Conservation (phyloP, 257 asterid genomes). For the Fraxinus quadrangulata region DNA sequence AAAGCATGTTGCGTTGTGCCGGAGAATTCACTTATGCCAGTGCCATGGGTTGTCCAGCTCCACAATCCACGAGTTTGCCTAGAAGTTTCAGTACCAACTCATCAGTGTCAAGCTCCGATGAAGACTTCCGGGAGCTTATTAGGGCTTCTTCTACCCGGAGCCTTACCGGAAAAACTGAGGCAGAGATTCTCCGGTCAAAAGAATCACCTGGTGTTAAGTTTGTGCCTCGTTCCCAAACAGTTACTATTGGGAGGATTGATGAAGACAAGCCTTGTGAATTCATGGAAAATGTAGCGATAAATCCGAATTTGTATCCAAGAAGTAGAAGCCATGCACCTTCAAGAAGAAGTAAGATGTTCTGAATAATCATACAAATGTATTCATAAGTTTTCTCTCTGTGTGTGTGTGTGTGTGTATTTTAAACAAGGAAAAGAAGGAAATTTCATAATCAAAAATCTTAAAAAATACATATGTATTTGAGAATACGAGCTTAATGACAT, state of each 20-base stretch:
- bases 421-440: not conserved
- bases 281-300: constrained; percentile 33
- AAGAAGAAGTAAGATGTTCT: constrained; percentile 21
- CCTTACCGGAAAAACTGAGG: not conserved
- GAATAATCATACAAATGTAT: not conserved
- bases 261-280: constrained; percentile 58
- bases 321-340: constrained; percentile 46
- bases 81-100: constrained; percentile 43
- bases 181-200: constrained; percentile 31
- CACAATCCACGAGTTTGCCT: constrained; percentile 28
- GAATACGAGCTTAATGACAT: not conserved
- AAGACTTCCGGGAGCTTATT: constrained; percentile 51
- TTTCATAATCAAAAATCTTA: too few species aligned
- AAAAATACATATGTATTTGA: not conserved
- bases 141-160: constrained; percentile 45
- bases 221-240: constrained; percentile 50
- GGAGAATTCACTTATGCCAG: constrained; percentile 31
- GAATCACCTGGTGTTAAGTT: constrained; percentile 12
- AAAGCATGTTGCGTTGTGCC: constrained; percentile 41
- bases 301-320: constrained; percentile 29
- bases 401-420: too few species aligned
- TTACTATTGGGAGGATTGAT: constrained; percentile 57
- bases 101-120: constrained; percentile 22
- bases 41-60: constrained; percentile 36
- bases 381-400: not conserved